Base-by-base conservation (phyloP, 2,329 filamentous ascomycete species). In the Aspergillus eucalypticola region DNA sequence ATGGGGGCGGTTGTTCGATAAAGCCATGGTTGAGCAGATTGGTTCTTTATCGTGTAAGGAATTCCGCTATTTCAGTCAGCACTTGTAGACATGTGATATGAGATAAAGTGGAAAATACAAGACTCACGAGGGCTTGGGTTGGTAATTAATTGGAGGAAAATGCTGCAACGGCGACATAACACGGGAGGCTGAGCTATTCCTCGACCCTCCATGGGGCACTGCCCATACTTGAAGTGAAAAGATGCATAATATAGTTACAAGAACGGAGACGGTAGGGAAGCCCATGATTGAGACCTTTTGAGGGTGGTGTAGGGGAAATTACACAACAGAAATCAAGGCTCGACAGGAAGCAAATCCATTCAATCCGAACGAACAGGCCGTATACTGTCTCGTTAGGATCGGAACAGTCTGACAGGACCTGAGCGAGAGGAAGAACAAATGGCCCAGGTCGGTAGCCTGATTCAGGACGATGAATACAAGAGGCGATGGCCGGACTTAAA, bases 31-130 rank as follows among this genome's bases (percentile, higher is more conserved):
- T 63, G 50, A 4, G 60, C 60, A 4, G 56, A 61, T 15, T 61
- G 48, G 23, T 70, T 60, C 38, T 67, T 59, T 15, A 65, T 60
- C 1, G 64, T 49, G 49, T 61, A 70, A 2, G 66, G 67, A 17
- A 67, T 62, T 2, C 66, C 67, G 23, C 65, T 70, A 27, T 27
- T 17, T 32, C 25, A 3, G 46, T 50, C 25, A 50, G 25, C 15
- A 11, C 10, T 5, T 8, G 7, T 2, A 8, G 13, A 32, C n/a
- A 8, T 5, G 23, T 17, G 5, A 17, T 35, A 54, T 3, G 5
- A 10, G 32, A 29, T 39, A 25, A 38, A 8, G 17, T 19, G 41
- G 17, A 13, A 39, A 15, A 35, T 23, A 15, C 15, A 21, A 6
- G 29, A 60, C 62, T 59, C 50, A 63, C 60, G 39, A 52, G 11